Conservation (phyloP, 345 rosid genomes). For the Theobroma cacao region DNA sequence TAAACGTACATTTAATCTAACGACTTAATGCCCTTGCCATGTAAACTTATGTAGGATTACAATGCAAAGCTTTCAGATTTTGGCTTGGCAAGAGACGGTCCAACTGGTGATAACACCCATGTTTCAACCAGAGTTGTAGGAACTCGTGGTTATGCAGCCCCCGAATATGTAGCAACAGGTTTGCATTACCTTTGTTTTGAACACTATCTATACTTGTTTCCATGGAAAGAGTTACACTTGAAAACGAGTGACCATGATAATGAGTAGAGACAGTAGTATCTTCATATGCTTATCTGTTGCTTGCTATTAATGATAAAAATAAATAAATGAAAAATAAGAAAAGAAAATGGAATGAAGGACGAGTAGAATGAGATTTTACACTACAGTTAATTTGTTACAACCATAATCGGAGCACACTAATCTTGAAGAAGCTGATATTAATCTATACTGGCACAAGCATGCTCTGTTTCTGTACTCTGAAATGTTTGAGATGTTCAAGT, state of each 20-base stretch:
- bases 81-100: slow-evolving; percentile 94
- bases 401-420: not conserved
- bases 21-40: slow-evolving; percentile 7
- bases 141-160: slow-evolving; percentile 93
- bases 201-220: not conserved
- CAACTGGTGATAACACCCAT: slow-evolving; percentile 84
- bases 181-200: slow-evolving; percentile 2
- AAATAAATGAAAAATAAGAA: not conserved
- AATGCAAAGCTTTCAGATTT: slow-evolving; percentile 89
- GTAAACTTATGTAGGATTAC: slow-evolving; percentile 46
- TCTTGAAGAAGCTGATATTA: not conserved
- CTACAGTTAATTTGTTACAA: not conserved
- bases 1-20: not conserved
- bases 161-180: slow-evolving; percentile 92
- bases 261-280: not conserved
- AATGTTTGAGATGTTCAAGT: not conserved
- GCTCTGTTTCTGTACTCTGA: not conserved
- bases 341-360: not conserved
- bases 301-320: not conserved
- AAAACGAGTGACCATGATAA: not conserved
- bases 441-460: not conserved
- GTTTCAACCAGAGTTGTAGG: slow-evolving; percentile 87
- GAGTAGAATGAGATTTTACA: not conserved
- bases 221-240: not conserved
- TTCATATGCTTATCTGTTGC: not conserved